phyloP scores from a whole-genome alignment of 371 early-diverging fungal species.

The Conidiobolus incongruus region DNA sequence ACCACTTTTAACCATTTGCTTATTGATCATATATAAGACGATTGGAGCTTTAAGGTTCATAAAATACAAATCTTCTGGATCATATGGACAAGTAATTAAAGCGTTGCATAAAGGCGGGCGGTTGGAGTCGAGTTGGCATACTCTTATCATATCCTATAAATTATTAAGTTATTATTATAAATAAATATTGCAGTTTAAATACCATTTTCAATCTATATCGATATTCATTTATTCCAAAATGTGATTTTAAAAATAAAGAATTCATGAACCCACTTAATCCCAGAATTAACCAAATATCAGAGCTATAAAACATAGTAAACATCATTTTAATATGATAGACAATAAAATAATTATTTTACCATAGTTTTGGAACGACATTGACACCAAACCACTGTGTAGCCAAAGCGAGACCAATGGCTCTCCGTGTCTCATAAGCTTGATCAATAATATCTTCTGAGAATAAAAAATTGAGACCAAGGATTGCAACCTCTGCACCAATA shows the following conservation, averaged over 20 bases:
- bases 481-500: conserved; percentile 41
- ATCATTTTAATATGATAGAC: neutral
- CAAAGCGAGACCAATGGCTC: conserved; percentile 35
- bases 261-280: conserved; percentile 59
- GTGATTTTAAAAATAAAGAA: conserved; percentile 42
- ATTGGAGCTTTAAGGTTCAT: conserved; percentile 63
- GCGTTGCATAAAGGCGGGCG: conserved; percentile 61
- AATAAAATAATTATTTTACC: conserved; percentile 15
- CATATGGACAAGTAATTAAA: conserved; percentile 26
- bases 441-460: conserved; percentile 61
- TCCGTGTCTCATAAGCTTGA: conserved; percentile 58
- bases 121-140: conserved; percentile 56
- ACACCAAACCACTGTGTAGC: conserved; percentile 88
- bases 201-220: conserved; percentile 55
- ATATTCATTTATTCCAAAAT: conserved; percentile 75
- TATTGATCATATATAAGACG: conserved; percentile 83
- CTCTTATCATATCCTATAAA: conserved; percentile 53
- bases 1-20: conserved; percentile 67
- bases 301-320: conserved; percentile 7
- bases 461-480: conserved; percentile 37
- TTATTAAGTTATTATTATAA: neutral
- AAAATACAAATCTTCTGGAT: conserved; percentile 53
- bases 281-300: conserved; percentile 68
- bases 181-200: conserved; percentile 1
- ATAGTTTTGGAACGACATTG: conserved; percentile 49